phyloP scores from a whole-genome alignment of 2,329 filamentous ascomycete species.

The Fusarium incarnatum region DNA sequence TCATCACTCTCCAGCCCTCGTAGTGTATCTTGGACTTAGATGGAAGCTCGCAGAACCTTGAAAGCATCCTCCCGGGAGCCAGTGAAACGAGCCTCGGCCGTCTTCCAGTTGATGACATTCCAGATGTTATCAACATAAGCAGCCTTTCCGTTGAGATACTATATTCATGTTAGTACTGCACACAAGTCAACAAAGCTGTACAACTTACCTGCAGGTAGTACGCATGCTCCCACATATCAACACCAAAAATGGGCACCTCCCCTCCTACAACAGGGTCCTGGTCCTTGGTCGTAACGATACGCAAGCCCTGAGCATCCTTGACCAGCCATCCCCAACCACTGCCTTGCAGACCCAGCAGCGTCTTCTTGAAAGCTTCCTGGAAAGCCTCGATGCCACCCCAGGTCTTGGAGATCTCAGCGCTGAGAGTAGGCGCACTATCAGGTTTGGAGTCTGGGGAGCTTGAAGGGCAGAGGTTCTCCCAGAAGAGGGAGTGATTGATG shows the following conservation, averaged over 20 bases:
- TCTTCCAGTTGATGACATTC: conserved; percentile 83
- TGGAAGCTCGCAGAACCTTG: conserved; percentile 57
- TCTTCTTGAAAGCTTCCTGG: conserved; percentile 71
- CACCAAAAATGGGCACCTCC: conserved; percentile 77
- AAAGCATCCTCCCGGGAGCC: conserved; percentile 61
- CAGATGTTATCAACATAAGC: conserved; percentile 82
- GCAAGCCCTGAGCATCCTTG: conserved; percentile 69
- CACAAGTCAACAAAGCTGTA: background rate
- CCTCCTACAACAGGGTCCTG: conserved; percentile 79
- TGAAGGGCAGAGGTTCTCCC: conserved; percentile 80
- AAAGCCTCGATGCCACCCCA: conserved; percentile 79
- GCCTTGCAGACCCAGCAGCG: conserved; percentile 79
- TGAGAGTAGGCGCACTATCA: conserved; percentile 67
- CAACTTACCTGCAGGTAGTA: conserved; percentile 81
- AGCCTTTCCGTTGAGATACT: conserved; percentile 82
- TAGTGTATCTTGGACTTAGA: conserved; percentile 44
- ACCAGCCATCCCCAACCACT: conserved; percentile 92
- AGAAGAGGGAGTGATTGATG: conserved; percentile 94
- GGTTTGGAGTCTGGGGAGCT: conserved; percentile 67
- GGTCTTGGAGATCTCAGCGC: conserved; percentile 69
- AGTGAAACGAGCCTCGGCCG: conserved; percentile 71
- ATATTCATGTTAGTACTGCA: conserved; percentile 38
- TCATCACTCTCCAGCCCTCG: background rate
- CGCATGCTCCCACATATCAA: conserved; percentile 96
- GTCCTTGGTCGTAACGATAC: conserved; percentile 85